Evolutionary conservation across 2,329 filamentous ascomycete species (phyloP).

Genomic region (Alternaria triticina): DNA sequence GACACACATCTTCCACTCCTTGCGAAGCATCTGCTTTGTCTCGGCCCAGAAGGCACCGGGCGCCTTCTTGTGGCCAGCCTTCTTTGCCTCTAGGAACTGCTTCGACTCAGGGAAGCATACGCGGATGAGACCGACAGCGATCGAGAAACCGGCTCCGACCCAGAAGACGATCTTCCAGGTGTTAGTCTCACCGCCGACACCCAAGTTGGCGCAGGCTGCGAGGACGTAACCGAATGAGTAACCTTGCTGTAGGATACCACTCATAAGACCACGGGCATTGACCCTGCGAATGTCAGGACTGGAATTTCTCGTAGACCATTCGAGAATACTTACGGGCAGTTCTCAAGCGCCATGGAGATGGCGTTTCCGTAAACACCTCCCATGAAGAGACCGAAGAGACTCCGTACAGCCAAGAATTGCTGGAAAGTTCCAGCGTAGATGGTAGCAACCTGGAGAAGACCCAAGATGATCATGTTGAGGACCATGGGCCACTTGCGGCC

Average conservation of each 20-base stretch:
- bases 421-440: conserved; percentile 76
- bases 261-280: conserved; percentile 79
- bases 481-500: conserved; percentile 88
- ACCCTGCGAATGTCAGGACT: conserved; percentile 28
- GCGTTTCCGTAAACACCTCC: conserved; percentile 81
- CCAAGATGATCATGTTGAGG: conserved; percentile 75
- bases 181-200: conserved; percentile 67
- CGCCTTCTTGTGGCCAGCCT: conserved; percentile 60
- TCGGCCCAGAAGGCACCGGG: conserved; percentile 69
- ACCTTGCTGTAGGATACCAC: conserved; percentile 81
- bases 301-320: too few species aligned
- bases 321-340: conserved; percentile 71
- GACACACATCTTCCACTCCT: conserved; percentile 78
- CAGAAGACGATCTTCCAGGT: conserved; percentile 80
- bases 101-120: conserved; percentile 75
- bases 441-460: conserved; percentile 75
- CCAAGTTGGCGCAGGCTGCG: conserved; percentile 76
- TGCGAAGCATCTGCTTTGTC: conserved; percentile 68
- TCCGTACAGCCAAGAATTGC: conserved; percentile 76
- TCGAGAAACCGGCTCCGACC: conserved; percentile 71
- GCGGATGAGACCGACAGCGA: conserved; percentile 71
- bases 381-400: conserved; percentile 80
- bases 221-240: conserved; percentile 82
- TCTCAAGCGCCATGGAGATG: conserved; percentile 78
- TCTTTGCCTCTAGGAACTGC: conserved; percentile 75